Conservation (phyloP, 257 asterid genomes). For the Solanum tarapatanum region DNA sequence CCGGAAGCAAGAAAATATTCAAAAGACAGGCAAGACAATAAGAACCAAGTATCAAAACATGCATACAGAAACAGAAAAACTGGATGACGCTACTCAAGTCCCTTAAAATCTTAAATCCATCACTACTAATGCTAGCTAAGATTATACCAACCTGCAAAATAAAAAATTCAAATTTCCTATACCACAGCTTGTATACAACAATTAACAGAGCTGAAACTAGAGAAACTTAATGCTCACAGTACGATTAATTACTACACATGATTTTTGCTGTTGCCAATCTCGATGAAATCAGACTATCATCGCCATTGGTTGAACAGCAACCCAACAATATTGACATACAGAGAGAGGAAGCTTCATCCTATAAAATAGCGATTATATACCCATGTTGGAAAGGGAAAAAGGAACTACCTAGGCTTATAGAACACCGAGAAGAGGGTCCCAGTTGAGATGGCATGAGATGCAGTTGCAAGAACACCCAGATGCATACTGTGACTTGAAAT, state of each 20-base stretch:
- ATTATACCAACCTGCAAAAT: not conserved
- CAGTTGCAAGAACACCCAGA: constrained; percentile 98
- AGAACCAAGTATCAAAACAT: not conserved
- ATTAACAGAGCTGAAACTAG: not conserved
- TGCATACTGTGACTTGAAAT: constrained; percentile 99
- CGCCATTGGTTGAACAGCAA: not conserved
- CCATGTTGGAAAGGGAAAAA: not conserved
- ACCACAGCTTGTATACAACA: not conserved
- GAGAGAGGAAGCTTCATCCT: not conserved
- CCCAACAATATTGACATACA: not conserved
- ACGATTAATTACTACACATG: not conserved
- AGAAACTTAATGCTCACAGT: not conserved
- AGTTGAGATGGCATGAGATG: constrained; percentile 84
- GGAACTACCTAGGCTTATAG: constrained; percentile 81
- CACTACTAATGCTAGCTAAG: not conserved
- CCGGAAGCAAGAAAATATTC: not conserved
- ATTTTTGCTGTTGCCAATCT: not conserved
- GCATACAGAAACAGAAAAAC: not conserved
- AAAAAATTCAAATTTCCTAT: not conserved
- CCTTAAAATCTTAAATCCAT: not conserved
- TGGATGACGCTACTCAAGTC: not conserved
- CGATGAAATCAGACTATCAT: not conserved
- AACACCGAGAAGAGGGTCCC: constrained; percentile 82
- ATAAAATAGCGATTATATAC: not conserved
- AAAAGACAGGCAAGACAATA: not conserved